These are phyloP conservation scores for Gracilaria domingensis DNA, from an alignment of 23 red algal genomes.

Conservation along the genomic window DNA sequence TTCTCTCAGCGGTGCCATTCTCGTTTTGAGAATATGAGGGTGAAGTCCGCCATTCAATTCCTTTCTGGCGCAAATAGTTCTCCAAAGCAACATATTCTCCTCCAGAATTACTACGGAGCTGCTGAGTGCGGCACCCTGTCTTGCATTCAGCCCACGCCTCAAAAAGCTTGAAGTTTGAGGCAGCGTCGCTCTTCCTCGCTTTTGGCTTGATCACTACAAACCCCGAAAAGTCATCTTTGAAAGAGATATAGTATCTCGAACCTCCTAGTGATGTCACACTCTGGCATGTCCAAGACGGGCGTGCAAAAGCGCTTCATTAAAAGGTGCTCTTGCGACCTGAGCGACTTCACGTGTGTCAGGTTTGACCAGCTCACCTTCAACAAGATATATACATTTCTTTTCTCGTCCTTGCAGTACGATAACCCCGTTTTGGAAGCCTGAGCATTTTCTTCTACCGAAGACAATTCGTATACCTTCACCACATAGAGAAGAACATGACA, in stretches of 20 bases:
- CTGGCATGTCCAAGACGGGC: slow-evolving; percentile 19
- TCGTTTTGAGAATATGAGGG: neutral
- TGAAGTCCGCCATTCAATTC: neutral
- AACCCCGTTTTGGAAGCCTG: neutral
- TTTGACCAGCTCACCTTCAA: neutral
- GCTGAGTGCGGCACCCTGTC: neutral
- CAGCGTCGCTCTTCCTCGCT: neutral
- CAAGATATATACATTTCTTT: neutral
- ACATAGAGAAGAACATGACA: slow-evolving; percentile 39
- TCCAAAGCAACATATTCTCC: neutral
- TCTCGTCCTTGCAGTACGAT: neutral
- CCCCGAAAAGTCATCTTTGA: neutral
- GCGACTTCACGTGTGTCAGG: neutral
- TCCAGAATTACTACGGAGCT: neutral
- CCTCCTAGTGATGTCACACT: neutral
- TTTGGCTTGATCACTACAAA: neutral
- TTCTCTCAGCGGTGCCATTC: slow-evolving; percentile 35
- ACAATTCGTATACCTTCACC: neutral
- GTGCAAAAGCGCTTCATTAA: neutral
- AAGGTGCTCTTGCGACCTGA: neutral
- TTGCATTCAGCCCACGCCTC: neutral
- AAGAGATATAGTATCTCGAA: slow-evolving; percentile 4
- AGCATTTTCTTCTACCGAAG: neutral
- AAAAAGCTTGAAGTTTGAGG: neutral
- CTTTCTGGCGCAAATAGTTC: neutral